Evolutionary conservation across 129 eudicot genomes (phyloP).

Genomic region (Ambrosia artemisiifolia): DNA sequence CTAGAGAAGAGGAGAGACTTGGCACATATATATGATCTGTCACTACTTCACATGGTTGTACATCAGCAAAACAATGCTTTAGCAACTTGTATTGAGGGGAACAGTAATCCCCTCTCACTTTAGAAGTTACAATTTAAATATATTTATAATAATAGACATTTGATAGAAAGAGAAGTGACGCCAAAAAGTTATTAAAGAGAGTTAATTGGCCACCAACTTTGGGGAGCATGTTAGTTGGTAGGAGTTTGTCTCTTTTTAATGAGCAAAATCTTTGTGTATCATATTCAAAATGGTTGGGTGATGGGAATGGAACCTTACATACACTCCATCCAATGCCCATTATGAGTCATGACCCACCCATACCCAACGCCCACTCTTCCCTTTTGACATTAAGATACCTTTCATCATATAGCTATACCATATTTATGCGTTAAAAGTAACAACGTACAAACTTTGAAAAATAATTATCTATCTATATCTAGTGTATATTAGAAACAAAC

Average conservation of each 20-base stretch:
- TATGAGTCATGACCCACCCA: constrained; percentile 37
- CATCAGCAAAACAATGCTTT: too few relatives aligned
- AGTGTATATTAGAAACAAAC: too few relatives aligned
- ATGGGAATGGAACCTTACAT: constrained; percentile 37
- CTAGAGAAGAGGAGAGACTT: too few relatives aligned
- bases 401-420: too few relatives aligned
- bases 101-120: too few relatives aligned
- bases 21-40: too few relatives aligned
- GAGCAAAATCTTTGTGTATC: constrained; percentile 25
- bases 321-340: constrained; percentile 26
- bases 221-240: constrained; percentile 40
- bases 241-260: constrained; percentile 35
- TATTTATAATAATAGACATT: not conserved
- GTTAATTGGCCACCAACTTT: constrained; percentile 36
- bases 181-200: constrained; percentile 9
- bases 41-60: too few relatives aligned
- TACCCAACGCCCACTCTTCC: constrained; percentile 15
- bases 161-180: constrained; percentile 6
- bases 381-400: not conserved
- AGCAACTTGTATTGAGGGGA: too few relatives aligned
- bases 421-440: not conserved
- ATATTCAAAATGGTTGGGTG: not conserved
- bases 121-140: too few relatives aligned
- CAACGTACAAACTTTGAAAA: too few relatives aligned
- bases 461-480: too few relatives aligned